phyloP scores from a whole-genome alignment of 2,329 filamentous ascomycete genomes.

The Talaromyces sp. region DNA sequence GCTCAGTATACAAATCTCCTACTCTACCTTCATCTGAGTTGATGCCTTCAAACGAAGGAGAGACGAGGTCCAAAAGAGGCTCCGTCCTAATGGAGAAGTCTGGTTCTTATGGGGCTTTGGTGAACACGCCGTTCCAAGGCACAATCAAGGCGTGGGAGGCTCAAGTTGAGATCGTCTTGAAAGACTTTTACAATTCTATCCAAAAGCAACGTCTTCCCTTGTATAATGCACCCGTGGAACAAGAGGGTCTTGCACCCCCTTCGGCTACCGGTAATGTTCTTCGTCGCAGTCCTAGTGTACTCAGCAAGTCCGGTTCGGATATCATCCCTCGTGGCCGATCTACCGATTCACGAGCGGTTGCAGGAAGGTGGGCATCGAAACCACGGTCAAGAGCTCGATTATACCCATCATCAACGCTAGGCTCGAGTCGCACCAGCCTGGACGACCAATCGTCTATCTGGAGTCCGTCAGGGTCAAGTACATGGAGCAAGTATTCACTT shows the following conservation, averaged over 20 bases:
- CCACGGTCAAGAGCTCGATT: constrained; percentile 74
- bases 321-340: constrained; percentile 65
- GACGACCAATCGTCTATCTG: constrained; percentile 87
- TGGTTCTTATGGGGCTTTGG: constrained; percentile 59
- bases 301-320: constrained; percentile 92
- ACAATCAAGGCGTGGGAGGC: constrained; percentile 76
- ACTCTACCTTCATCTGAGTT: constrained; percentile 10
- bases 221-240: constrained; percentile 61
- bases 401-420: constrained; percentile 73
- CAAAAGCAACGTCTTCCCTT: constrained; percentile 80
- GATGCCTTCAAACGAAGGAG: constrained; percentile 9
- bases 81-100: constrained; percentile 12
- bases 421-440: constrained; percentile 88
- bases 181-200: constrained; percentile 87
- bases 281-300: constrained; percentile 79
- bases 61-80: constrained; percentile 10
- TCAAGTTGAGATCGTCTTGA: constrained; percentile 85
- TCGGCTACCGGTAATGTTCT: constrained; percentile 51
- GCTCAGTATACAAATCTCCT: constrained; percentile 16
- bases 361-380: constrained; percentile 77
- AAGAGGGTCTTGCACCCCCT: constrained; percentile 24
- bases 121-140: constrained; percentile 72
- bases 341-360: constrained; percentile 58
- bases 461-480: constrained; percentile 88
- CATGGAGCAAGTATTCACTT: constrained; percentile 90